phyloP scores from a whole-genome alignment of 176 grass and related monocot species.

The Guadua angustifolia region DNA sequence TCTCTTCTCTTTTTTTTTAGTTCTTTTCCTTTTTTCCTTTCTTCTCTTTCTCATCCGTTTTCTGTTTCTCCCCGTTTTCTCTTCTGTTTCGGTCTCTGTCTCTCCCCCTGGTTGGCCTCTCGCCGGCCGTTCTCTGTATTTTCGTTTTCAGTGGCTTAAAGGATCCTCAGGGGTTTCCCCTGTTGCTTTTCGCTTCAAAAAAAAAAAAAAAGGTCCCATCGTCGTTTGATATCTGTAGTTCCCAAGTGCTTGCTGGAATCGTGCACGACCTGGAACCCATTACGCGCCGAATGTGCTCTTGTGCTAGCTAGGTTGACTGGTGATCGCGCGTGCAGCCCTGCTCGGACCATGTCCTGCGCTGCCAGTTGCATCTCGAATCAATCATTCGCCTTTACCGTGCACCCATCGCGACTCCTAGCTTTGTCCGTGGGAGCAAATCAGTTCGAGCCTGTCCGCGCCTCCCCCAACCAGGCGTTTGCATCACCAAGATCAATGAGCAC shows the following conservation, averaged over 20 bases:
- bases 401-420: background rate
- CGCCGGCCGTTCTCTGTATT: no score
- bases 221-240: constrained; percentile 22
- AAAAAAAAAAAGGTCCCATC: constrained; percentile 22
- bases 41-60: no score
- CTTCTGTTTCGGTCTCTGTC: no score
- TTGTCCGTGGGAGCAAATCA: constrained; percentile 27
- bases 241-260: background rate
- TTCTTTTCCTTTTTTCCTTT: no score
- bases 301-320: background rate
- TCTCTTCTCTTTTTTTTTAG: no score
- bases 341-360: background rate
- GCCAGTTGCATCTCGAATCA: background rate
- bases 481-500: background rate
- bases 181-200: no score
- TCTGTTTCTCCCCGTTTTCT: no score
- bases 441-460: background rate
- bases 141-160: no score
- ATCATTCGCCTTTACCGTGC: constrained; percentile 31
- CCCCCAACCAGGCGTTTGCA: background rate
- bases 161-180: no score
- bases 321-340: constrained; percentile 44
- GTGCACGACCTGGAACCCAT: constrained; percentile 47
- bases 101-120: no score
- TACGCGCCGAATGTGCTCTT: background rate